Evolutionary conservation across 2,329 filamentous ascomycete species (phyloP).

Genomic region (Ustulina deusta): DNA sequence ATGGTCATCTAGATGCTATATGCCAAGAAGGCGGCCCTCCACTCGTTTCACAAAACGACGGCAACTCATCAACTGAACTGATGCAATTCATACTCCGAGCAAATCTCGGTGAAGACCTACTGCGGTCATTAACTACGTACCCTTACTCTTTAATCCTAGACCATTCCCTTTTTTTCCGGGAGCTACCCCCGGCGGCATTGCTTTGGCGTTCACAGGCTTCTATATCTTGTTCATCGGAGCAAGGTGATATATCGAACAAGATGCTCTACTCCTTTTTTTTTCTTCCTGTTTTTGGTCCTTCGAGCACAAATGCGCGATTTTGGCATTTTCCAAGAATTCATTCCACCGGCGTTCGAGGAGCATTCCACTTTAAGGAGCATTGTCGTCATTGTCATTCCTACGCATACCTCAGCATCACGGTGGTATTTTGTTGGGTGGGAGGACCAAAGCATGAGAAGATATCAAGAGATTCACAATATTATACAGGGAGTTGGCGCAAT

Average conservation of each 20-base stretch:
- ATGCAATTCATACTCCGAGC: constrained; percentile 12
- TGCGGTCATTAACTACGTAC: constrained; percentile 18
- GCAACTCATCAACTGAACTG: background rate
- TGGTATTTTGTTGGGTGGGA: constrained; percentile 33
- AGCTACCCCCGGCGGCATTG: constrained; percentile 31
- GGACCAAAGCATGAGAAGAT: constrained; percentile 34
- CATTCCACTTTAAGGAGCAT: constrained; percentile 31
- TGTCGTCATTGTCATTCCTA: constrained; percentile 31
- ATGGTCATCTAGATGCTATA: constrained; percentile 43
- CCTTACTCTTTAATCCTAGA: constrained; percentile 33
- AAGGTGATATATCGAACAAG: constrained; percentile 13
- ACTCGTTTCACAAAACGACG: background rate
- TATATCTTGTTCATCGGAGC: constrained; percentile 8
- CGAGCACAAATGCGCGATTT: constrained; percentile 30
- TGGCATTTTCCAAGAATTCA: constrained; percentile 35
- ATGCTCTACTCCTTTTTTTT: constrained; percentile 14
- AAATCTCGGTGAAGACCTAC: constrained; percentile 11
- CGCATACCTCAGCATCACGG: constrained; percentile 38
- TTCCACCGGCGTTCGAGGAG: constrained; percentile 38
- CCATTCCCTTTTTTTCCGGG: constrained; percentile 18
- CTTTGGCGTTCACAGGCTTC: constrained; percentile 37
- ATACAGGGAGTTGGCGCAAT: constrained; percentile 34
- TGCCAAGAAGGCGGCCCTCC: background rate
- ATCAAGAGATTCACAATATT: constrained; percentile 35
- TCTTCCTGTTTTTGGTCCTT: constrained; percentile 27